Base-by-base conservation (phyloP, 345 rosid genomes). In the Sisymbrium irio region DNA sequence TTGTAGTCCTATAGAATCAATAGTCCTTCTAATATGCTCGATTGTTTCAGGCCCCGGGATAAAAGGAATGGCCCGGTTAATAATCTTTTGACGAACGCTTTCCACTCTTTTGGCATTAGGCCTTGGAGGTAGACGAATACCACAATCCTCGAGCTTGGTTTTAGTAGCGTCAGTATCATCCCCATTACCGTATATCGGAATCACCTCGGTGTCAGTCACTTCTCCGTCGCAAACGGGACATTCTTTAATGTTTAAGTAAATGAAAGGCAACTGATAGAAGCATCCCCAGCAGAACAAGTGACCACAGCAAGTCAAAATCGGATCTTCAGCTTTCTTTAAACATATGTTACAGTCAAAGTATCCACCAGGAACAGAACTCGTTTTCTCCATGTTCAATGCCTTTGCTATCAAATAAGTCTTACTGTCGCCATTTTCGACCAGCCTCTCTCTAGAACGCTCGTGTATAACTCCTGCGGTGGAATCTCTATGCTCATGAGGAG, bases 211-310 rank as follows among this genome's bases (percentile, higher is more conserved):
- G 53, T 83, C 86, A 1, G 80, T 63, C 18, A 87, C 85, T 53
- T 85, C 85, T 3, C 82, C 87, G 28, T 80, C 77, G 55, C 92
- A 87, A 2, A 36, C 85, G 6, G 85, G 85, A 58, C 85, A 81
- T 47, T 82, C 83, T 47, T 85, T 82, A 0, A 67, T 50, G 57
- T 80, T 82, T 42, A 73, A 33, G 72, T 86, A 83, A 60, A 75
- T 79, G 73, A 61, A 32, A 51, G 80, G 80, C 74, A 86, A 67
- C 75, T 73, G 82, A 65, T 83, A 87, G 69, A 83, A 81, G 70
- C 94, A 89, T 9, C 87, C 78, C 94, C 94, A 89, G 46, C 94
- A 89, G 79, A 82, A 87, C 69, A 89, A 83, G 40, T 89, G 94
- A 55, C 94, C 94, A 50, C 94, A 89, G 22, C 84, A 78, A 20